Percentiles rank a stretch among this genome's conserved stretches.
These are phyloP conservation scores for Aspergillus sp. DNA, from an alignment of 2,329 filamentous ascomycete genomes.

Conservation along the genomic window DNA sequence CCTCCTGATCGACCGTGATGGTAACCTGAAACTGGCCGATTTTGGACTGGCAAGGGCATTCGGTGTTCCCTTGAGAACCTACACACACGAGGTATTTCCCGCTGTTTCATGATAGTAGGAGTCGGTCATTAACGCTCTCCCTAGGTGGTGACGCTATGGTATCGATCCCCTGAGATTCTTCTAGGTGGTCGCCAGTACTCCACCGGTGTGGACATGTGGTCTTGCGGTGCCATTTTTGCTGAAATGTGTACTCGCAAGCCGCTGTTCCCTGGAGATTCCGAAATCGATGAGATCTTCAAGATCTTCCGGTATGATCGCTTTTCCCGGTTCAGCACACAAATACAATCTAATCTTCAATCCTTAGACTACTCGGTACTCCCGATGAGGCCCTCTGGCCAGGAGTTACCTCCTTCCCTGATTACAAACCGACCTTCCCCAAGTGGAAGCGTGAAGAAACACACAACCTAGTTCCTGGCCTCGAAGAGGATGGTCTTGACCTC, in stretches of 20 bases:
- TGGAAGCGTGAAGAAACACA: constrained; percentile 72
- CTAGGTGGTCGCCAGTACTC: constrained; percentile 90
- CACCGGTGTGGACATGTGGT: constrained; percentile 96
- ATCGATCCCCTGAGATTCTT: constrained; percentile 85
- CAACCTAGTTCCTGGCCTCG: constrained; percentile 69
- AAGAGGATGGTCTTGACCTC: constrained; percentile 56
- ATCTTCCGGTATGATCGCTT: constrained; percentile 70
- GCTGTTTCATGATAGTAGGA: not conserved
- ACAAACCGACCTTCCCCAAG: constrained; percentile 88
- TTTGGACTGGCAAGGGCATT: constrained; percentile 88
- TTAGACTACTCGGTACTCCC: constrained; percentile 77
- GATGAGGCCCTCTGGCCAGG: constrained; percentile 82
- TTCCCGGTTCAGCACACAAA: not conserved
- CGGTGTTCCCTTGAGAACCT: constrained; percentile 85
- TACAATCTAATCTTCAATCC: constrained; percentile 17
- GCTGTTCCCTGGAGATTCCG: constrained; percentile 86
- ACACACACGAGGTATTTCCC: constrained; percentile 73
- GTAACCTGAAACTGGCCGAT: constrained; percentile 87
- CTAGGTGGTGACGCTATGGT: constrained; percentile 88
- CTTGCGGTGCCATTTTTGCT: constrained; percentile 88
- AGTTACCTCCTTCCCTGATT: constrained; percentile 92
- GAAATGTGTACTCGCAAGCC: constrained; percentile 96
- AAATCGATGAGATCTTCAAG: constrained; percentile 94
- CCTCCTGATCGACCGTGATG: constrained; percentile 79
- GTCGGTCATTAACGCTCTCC: constrained; percentile 10